Evolutionary conservation across 1,139 yeast genomes (phyloP), one percentile per base, ranked within the genome.

Genomic region (Geotrichum australiense): DNA sequence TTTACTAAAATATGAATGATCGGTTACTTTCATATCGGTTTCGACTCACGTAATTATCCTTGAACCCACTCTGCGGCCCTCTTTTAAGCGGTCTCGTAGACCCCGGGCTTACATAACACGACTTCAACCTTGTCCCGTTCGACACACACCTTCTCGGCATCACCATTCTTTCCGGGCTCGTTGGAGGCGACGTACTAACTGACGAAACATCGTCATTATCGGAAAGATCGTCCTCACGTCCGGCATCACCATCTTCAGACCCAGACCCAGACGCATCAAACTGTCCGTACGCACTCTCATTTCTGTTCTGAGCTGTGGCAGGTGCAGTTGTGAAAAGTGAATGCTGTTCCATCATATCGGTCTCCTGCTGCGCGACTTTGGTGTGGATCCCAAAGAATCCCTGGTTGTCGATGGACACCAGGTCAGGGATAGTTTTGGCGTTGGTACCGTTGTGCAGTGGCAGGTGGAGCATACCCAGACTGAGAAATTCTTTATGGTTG

Each of bases 351-450:
- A 8, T 7, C 8, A 15, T 6, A 8, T 7, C 8, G 5, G 18
- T 19, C 5, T 15, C 21, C 4, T 29, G n/a, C 8, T 14, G 5
- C 11, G 7, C 7, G 28, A 47, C 43, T 18, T 44, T 42, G 19
- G 53, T 47, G 42, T 57, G 61, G 10, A 56, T 38, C 6, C 61
- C 61, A 47, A 57, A 53, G 30, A 49, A 57, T 2, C 60, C 60
- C 26, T 50, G 55, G 23, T 47, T 52, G 42, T 57, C 61, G 29
- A 56, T 52, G 1, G 59, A 53, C 12, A 53, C 42, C 14, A 53
- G 28, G 31, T 45, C 40, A 36, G 47, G 26, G 28, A 27, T 26
- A 7, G 33, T 12, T 5, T 14, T 19, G 14, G 42, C 26, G 25
- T 30, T 27, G 12, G 3, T 5, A 5, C 40, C 37, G n/a, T 19